Evolutionary conservation across 305 asterid species (phyloP), one percentile per base, ranked within the genome.

Genomic region (Plantago lanceolata): DNA sequence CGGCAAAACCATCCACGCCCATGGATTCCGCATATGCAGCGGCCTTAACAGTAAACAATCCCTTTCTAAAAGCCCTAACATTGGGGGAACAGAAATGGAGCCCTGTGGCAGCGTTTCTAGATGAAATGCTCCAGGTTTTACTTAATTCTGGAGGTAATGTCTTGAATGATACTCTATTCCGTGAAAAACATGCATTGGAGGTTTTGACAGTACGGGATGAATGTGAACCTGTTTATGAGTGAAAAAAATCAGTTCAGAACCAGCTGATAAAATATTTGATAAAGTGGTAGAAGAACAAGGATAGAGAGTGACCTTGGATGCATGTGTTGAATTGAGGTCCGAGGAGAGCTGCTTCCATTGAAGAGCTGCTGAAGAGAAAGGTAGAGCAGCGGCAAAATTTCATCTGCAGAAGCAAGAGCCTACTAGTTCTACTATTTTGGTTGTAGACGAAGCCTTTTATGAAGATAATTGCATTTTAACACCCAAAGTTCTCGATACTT

Each of bases 301-400:
- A 57, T 14, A 12, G 13, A 6, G 45, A 19, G 35, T 35, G 26
- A 59, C 84, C 81, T 72, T 29, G 76, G 48, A 47, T 9, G 19
- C 44, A 63, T 57, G 72, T 57, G 61, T 70, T 79, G 68, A 67
- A 57, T 43, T 65, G 84, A 53, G 88, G 77, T 65, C 76, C 72
- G 48, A 81, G 73, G 55, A 82, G 79, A 69, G 86, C 50, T 17
- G 87, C 79, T 73, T 81, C 90, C 96, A 88, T 88, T 76, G 76
- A 75, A 61, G 45, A 2, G 45, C 16, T 49, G 59, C 63, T 48
- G 44, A 48, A 48, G 45, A 31, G 20, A 43, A 3, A 19, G 37
- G 19, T 40, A 19, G 17, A 54, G 37, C 21, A 50, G 45, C 68
- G 31, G 52, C 61, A 65, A 68, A 21, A 8, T 67, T 68, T 70